Percentiles rank a stretch among this genome's conserved stretches.
Evolutionary conservation across 129 eudicot genomes (phyloP).

Genomic region (Calendula officinalis): DNA sequence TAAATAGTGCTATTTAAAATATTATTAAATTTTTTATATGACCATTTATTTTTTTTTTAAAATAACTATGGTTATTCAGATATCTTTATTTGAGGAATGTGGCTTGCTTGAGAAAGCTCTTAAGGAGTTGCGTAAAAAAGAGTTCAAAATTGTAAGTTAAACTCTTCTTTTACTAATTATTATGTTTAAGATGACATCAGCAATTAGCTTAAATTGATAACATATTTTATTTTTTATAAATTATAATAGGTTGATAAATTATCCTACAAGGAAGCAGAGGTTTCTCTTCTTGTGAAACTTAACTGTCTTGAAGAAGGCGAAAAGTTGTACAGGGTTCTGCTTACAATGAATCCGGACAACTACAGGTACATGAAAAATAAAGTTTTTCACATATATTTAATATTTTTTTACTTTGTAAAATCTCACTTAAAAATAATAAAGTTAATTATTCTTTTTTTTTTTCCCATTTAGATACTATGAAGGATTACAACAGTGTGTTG

Average conservation of each 20-base stretch:
- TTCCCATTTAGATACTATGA: constrained; percentile 68
- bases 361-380: constrained; percentile 45
- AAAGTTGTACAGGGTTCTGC: constrained; percentile 58
- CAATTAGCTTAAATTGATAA: constrained; percentile 11
- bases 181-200: constrained; percentile 11
- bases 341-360: constrained; percentile 85
- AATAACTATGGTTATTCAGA: constrained; percentile 34
- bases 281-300: constrained; percentile 73
- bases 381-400: background rate
- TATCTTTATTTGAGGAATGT: constrained; percentile 86
- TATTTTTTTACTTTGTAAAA: constrained; percentile 1
- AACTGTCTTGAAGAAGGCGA: constrained; percentile 57
- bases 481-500: constrained; percentile 86
- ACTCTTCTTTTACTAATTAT: background rate
- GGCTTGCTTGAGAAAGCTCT: constrained; percentile 71
- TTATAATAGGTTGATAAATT: constrained; percentile 60
- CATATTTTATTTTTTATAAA: background rate
- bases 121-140: constrained; percentile 74
- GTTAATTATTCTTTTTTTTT: constrained; percentile 18
- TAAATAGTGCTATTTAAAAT: constrained; percentile 15
- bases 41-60: background rate
- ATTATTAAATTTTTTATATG: background rate
- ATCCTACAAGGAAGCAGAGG: constrained; percentile 73
- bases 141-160: constrained; percentile 74
- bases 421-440: background rate